Base-by-base conservation (phyloP, 768 basidiomycete species). In the Nidularia sp. region DNA sequence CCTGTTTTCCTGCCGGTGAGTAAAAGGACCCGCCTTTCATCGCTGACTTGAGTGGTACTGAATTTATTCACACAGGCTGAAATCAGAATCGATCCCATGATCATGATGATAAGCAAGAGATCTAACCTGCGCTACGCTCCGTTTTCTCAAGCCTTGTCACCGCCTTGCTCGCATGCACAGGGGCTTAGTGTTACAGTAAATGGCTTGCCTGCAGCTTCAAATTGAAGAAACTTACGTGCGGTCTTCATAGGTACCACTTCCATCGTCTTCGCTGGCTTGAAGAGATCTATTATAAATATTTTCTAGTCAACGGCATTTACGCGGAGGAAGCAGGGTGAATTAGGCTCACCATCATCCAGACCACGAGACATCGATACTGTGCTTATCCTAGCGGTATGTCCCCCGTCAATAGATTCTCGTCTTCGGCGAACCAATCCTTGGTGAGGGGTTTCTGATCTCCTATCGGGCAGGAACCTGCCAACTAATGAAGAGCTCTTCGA, bases 361-460 rank as follows among this genome's bases (percentile, higher is more conserved):
- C 25, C 25, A 29, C 25, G 25, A 29, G 25, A 29, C 25, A 29
- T 41, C 15, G 39, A 41, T 41, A 41, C 10, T 15, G 39, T 41
- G 2, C 39, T 41, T 15, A 12, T 15, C 39, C 39, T 10, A 3
- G 39, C 12, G 10, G 39, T 12, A 41, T 41, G 10, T 12, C 15
- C 39, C 39, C 15, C 12, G 15, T 41, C 10, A 10, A 12, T 10
- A 10, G 15, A 12, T 12, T 41, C 39, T 15, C 15, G 39, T 41
- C 39, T 10, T 15, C 39, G 10, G 39, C 39, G 39, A 10, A 5
- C 3, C 12, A 15, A 41, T 51, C 18, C 48, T 31, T 56, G 54
- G 51, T 53, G 56, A 10, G 65, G 63, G 8, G 61, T 57, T 32
- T 58, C 60, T 34, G 63, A 54, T 47, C 63, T 57, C 47, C 55